Percentiles rank a stretch among this genome's conserved stretches.
phyloP scores from a whole-genome alignment of 1,284 basidiomycete genomes.

The Thecaphora frezii region DNA sequence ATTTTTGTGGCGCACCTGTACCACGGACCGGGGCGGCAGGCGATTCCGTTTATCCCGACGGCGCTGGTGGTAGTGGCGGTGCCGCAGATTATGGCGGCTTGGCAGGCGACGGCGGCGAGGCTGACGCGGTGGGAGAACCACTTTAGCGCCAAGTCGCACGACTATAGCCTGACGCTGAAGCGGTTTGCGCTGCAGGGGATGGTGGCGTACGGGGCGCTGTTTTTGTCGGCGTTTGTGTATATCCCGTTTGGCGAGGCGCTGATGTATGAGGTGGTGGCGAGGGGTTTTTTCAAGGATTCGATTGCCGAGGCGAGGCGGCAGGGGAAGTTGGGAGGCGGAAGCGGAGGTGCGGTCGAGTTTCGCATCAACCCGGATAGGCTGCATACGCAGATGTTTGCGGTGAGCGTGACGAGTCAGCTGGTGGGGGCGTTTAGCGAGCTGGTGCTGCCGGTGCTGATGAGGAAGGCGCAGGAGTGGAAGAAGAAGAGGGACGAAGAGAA shows the following conservation, averaged over 20 bases:
- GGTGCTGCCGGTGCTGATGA: constrained; percentile 68
- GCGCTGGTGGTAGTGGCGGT: constrained; percentile 79
- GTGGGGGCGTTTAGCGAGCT: constrained; percentile 81
- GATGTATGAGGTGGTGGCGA: constrained; percentile 45
- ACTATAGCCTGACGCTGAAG: constrained; percentile 82
- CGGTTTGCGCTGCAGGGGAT: constrained; percentile 85
- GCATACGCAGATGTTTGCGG: constrained; percentile 90
- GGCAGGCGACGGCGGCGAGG: constrained; percentile 70
- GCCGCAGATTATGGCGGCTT: constrained; percentile 78
- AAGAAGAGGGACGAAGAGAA: constrained; percentile 18
- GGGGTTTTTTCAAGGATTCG: constrained; percentile 44
- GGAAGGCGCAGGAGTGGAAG: constrained; percentile 57
- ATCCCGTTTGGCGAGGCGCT: constrained; percentile 57
- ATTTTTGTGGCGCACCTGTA: constrained; percentile 61
- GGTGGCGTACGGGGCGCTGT: constrained; percentile 72
- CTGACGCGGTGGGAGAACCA: constrained; percentile 79
- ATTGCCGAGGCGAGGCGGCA: constrained; percentile 36
- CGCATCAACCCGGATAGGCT: constrained; percentile 68
- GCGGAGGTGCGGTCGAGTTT: constrained; percentile 45
- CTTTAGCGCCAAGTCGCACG: constrained; percentile 72
- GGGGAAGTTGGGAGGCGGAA: constrained; percentile 34
- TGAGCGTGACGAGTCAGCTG: constrained; percentile 87
- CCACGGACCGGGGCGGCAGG: constrained; percentile 77
- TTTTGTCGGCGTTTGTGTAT: constrained; percentile 54
- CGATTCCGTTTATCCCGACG: constrained; percentile 77